A percentile compares a stretch with the other conserved stretches of the same genome.
Conservation (phyloP, 208 protist species). For the Zelonia costaricensis region DNA sequence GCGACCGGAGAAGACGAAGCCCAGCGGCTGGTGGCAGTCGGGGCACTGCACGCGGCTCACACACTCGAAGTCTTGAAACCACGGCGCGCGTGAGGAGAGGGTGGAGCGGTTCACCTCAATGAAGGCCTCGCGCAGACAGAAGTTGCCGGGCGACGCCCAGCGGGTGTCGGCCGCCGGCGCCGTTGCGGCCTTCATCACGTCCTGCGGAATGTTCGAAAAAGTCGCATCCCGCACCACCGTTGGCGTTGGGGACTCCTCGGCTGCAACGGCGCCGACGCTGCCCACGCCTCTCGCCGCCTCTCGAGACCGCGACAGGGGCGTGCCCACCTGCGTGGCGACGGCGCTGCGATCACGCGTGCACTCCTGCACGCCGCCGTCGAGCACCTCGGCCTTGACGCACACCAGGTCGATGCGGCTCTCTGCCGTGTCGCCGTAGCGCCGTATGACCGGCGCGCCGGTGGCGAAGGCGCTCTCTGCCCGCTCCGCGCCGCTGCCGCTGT, state of each 20-base stretch:
- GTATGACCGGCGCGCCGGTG: constrained; percentile 18
- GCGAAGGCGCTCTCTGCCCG: neutral
- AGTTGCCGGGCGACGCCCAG: constrained; percentile 66
- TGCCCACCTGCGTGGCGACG: constrained; percentile 22
- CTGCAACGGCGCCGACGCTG: neutral
- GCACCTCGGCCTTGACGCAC: constrained; percentile 43
- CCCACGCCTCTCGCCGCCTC: neutral
- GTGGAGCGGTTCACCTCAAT: constrained; percentile 67
- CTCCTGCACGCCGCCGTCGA: constrained; percentile 39
- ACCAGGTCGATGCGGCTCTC: constrained; percentile 69
- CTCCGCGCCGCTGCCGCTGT: neutral
- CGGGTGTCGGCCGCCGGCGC: constrained; percentile 27
- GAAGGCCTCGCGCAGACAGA: constrained; percentile 70
- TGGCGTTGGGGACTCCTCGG: constrained; percentile 4
- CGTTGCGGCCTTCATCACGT: constrained; percentile 39
- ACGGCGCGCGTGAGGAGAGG: constrained; percentile 50
- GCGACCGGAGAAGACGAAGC: constrained; percentile 51
- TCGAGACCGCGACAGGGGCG: neutral
- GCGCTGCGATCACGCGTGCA: constrained; percentile 55
- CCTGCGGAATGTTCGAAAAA: constrained; percentile 27
- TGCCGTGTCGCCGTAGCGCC: constrained; percentile 42
- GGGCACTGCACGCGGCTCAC: constrained; percentile 62
- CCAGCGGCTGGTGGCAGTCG: constrained; percentile 77
- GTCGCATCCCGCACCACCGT: constrained; percentile 15
- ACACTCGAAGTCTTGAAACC: constrained; percentile 68